Base-by-base conservation (phyloP, 2,329 filamentous ascomycete genomes). In the Colletotrichum sp. region DNA sequence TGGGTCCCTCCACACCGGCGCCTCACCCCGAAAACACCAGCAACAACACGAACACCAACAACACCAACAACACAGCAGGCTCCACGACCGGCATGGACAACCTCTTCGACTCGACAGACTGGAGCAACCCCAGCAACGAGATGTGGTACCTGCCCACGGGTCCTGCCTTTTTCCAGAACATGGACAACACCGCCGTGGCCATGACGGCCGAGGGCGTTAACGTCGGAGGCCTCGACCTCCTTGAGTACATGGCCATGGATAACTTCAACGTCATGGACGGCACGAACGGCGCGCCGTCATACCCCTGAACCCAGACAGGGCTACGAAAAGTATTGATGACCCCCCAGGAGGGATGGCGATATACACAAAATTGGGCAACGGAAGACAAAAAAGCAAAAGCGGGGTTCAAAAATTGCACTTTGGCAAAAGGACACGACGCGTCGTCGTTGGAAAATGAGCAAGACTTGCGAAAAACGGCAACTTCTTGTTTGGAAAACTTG, bases 161-260 rank as follows among this genome's bases (percentile, higher is more conserved):
- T 0, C 87, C 92, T 3, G 91, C 91, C 6, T 91, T 93, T 74
- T 93, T 92, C 82, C 91, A 93, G 79, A 93, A 92, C 80, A 88
- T 93, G 79, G 90, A 90, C 75, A 91, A 91, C 77, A 88, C 88
- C 38, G 88, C 88, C 8, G 91, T 93, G 12, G 91, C 91, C 58
- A 93, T 93, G 90, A 93, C 92, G 4, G 90, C 92, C 10, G 92
- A 93, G 78, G 92, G 92, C 32, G 90, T 93, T 66, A 93, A 93
- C 78, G 90, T 94, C 4, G 92, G 92, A 12, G 92, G 92, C 1
- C 86, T 93, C 36, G 92, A 94, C 80, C 81, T 94, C 79, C 87
- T 94, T 16, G 92, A 94, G 80, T 93, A 92, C 78, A 93, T 93
- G 91, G 90, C 91, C 9, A 91, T 93, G 89, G 92, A 91, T 52